Evolutionary conservation across 768 basidiomycete genomes (phyloP), one percentile per base, ranked within the genome.

Genomic region (Auricularia auricula-judae): DNA sequence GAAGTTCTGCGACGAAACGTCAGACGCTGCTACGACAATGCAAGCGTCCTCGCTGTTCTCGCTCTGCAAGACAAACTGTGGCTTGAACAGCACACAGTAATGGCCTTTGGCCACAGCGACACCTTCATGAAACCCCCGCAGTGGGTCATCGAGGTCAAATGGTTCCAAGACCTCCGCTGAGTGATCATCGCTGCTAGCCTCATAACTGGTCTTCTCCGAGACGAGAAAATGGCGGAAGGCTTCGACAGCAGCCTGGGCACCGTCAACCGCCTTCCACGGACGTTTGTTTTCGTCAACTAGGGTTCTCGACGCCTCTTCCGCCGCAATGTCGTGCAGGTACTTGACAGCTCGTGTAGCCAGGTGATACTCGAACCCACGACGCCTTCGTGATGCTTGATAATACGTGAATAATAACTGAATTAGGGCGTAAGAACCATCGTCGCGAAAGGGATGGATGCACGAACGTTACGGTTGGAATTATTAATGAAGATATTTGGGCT

Each of bases 21-120:
- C 88, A 39, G 88, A 83, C 34, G 93, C 88, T 16, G 92, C 86
- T 4, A 89, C 73, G 29, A 96, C 82, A 61, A 90, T 82, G 36
- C 85, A 83, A 1, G 86, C 81, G 64, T 84, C 83, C 36, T 78
- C 74, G 58, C 73, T 72, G 18, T 78, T 72, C 44, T 87, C 83
- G 66, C 86, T 89, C 21, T 83, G 80, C 34, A 97, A 76, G 10
- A 93, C 85, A 62, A 98, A 83, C 71, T 98, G 95, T 12, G 95
- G 93, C 70, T 94, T 94, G 65, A 96, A 76, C 39, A 98, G 80
- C n/a, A 93, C 79, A 71, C 90, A 89, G 72, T 89, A 88, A 71
- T 93, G 84, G 51, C 85, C 84, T 68, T 88, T 88, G 62, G 77
- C 76, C 36, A 88, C 77, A 35, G 85, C 81, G 59, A 90, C 85